Evolutionary conservation across 208 protist genomes (phyloP).

Genomic region (Wallacemonas rigidus): DNA sequence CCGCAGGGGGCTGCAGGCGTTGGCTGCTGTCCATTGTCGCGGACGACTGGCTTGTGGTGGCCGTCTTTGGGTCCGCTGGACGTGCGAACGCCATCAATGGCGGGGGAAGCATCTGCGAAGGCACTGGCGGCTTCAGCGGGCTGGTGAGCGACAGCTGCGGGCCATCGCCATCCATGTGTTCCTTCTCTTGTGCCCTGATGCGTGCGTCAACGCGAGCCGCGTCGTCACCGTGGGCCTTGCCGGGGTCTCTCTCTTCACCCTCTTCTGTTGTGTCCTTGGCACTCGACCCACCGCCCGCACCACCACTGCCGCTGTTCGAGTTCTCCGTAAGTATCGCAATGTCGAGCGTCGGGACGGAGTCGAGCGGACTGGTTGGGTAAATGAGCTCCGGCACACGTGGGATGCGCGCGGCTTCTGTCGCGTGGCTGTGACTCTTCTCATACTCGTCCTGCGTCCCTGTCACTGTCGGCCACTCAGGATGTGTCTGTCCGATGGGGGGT

Average conservation of each 20-base stretch:
- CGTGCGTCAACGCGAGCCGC: no score
- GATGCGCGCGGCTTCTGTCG: no score
- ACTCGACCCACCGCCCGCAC: not conserved
- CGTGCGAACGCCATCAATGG: conserved; percentile 6
- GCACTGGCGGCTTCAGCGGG: not conserved
- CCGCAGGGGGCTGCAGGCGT: not conserved
- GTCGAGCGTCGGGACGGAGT: conserved; percentile 18
- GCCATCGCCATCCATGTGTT: not conserved
- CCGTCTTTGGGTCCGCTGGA: not conserved
- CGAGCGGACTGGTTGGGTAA: conserved; percentile 6
- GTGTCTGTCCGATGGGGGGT: no score
- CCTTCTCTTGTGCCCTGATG: no score
- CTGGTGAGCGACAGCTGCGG: not conserved
- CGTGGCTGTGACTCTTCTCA: no score
- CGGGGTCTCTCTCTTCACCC: no score
- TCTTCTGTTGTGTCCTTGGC: no score
- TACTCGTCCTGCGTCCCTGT: no score
- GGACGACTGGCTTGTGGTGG: not conserved
- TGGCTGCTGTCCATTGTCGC: not conserved
- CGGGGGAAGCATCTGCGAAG: not conserved
- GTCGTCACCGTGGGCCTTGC: no score
- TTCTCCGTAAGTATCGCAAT: conserved; percentile 17
- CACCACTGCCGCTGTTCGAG: not conserved
- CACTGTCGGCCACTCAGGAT: no score
- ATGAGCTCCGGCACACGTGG: not conserved